These are phyloP conservation scores for Paramyrothecium sp. DNA, from an alignment of 2,329 filamentous ascomycete genomes.

Conservation along the genomic window DNA sequence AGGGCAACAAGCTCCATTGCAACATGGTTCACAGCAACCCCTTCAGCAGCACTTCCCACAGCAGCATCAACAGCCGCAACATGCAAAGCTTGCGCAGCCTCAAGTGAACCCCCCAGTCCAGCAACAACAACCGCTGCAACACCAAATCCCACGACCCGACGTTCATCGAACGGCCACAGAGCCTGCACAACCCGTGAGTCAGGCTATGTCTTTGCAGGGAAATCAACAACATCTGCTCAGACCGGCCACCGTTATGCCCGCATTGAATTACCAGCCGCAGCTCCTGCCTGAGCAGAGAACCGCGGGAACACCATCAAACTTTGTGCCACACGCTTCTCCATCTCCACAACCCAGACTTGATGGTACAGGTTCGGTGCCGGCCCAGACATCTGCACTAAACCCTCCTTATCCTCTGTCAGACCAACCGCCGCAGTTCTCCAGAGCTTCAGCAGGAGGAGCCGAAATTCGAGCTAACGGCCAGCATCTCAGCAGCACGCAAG, in stretches of 20 bases:
- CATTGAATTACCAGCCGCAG: background rate
- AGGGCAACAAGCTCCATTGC: too few relatives aligned
- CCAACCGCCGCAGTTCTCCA: background rate
- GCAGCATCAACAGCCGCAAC: background rate
- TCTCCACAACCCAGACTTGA: background rate
- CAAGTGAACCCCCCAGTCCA: background rate
- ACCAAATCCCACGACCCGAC: background rate
- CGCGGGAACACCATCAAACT: background rate
- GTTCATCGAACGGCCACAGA: background rate
- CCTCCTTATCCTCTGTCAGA: background rate
- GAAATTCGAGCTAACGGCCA: background rate
- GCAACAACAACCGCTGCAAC: background rate
- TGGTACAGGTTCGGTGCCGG: background rate
- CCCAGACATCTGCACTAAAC: background rate
- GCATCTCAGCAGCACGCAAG: background rate
- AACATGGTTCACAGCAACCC: too few relatives aligned
- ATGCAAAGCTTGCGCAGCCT: background rate
- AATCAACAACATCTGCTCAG: background rate
- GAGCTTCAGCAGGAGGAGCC: background rate
- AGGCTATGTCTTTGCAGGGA: background rate
- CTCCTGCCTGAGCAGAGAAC: background rate
- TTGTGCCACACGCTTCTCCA: background rate
- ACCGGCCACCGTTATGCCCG: background rate
- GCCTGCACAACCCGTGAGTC: background rate
- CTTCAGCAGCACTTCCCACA: background rate